Percentiles rank a stretch among this genome's conserved stretches.
phyloP scores from a whole-genome alignment of 345 rosid species.

The Corchorus olitorius region DNA sequence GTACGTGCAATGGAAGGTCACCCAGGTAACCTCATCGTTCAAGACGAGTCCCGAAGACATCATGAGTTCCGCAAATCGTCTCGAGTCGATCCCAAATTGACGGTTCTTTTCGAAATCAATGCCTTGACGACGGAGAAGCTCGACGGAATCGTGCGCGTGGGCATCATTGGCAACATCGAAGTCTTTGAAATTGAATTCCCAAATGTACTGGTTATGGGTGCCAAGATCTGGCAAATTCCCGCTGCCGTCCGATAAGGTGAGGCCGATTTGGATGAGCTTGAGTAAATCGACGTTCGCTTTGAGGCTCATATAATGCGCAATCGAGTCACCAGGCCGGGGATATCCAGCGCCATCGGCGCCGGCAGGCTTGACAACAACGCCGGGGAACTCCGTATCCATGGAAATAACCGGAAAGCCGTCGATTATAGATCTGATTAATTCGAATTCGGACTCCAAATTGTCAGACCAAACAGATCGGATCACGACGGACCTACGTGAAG shows the following conservation, averaged over 20 bases:
- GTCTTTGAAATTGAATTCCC: slow-evolving; percentile 74
- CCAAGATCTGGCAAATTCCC: slow-evolving; percentile 70
- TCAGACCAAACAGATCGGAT: slow-evolving; percentile 57
- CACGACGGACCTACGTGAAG: slow-evolving; percentile 24
- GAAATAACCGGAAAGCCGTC: slow-evolving; percentile 45
- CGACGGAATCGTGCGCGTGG: slow-evolving; percentile 58
- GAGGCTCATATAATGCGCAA: slow-evolving; percentile 43
- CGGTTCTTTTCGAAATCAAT: slow-evolving; percentile 55
- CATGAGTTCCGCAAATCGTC: slow-evolving; percentile 52
- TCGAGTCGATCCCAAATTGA: slow-evolving; percentile 43
- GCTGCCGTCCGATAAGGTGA: slow-evolving; percentile 48
- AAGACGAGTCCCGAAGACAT: slow-evolving; percentile 60
- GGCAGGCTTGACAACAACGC: slow-evolving; percentile 42
- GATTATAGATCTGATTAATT: slow-evolving; percentile 39
- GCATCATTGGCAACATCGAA: slow-evolving; percentile 51
- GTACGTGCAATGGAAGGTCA: slow-evolving; percentile 66
- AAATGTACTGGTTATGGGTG: slow-evolving; percentile 33
- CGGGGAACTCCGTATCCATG: slow-evolving; percentile 82
- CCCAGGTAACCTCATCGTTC: slow-evolving; percentile 58
- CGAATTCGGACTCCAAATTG: slow-evolving; percentile 48
- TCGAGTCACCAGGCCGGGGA: slow-evolving; percentile 31
- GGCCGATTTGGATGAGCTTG: slow-evolving; percentile 63
- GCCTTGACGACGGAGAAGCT: slow-evolving; percentile 60
- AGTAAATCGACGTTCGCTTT: slow-evolving; percentile 58
- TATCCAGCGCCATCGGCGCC: not conserved